Conservation (phyloP, 495 filamentous ascomycete genomes). For the Neurospora pannonica region DNA sequence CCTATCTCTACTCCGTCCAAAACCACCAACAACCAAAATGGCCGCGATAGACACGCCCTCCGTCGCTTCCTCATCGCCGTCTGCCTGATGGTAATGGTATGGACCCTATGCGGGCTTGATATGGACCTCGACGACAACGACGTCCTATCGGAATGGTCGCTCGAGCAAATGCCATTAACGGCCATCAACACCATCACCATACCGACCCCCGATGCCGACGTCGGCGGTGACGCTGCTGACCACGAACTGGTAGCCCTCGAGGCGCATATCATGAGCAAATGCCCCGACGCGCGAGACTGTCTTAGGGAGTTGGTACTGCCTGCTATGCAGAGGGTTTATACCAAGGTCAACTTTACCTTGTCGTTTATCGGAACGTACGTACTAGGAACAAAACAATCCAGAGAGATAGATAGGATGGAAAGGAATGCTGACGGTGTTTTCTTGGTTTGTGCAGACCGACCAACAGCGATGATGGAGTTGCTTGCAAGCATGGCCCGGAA, state of each 20-base stretch:
- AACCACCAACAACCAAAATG: background rate
- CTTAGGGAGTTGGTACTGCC: constrained; percentile 74
- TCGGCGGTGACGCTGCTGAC: background rate
- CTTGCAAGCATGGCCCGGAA: constrained; percentile 77
- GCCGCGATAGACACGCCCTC: background rate
- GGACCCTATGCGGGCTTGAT: background rate
- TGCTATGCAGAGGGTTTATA: constrained; percentile 67
- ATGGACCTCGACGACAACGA: background rate
- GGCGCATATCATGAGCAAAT: constrained; percentile 92
- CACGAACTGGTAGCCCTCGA: constrained; percentile 59
- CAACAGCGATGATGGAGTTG: constrained; percentile 51
- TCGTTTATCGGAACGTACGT: constrained; percentile 70
- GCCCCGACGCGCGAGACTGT: constrained; percentile 76
- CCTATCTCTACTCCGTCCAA: background rate
- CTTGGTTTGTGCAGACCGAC: constrained; percentile 22
- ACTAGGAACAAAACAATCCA: background rate
- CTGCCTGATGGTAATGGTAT: background rate
- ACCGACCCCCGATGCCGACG: background rate
- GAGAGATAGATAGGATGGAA: background rate
- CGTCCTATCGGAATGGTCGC: background rate
- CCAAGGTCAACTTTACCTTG: constrained; percentile 83
- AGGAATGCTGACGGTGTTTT: background rate
- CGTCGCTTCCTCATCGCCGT: background rate
- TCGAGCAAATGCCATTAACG: background rate
- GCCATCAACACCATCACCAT: background rate